Percentiles rank a stretch among this genome's conserved stretches.
Conservation (phyloP, 2,329 filamentous ascomycete species). For the Curvularia hawaiiensis region DNA sequence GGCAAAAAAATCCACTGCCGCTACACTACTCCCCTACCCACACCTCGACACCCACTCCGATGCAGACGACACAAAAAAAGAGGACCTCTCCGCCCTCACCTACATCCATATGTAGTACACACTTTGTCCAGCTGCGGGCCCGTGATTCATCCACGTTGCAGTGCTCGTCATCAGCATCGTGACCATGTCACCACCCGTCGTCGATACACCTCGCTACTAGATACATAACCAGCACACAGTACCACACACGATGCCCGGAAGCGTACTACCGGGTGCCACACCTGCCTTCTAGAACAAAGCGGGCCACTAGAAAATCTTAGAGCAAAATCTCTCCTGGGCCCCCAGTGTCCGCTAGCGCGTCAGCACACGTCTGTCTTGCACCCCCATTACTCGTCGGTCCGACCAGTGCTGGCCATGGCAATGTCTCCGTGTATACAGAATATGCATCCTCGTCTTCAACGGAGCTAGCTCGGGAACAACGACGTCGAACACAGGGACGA, state of each 20-base stretch:
- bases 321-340: slow-evolving; percentile 14
- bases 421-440: neutral
- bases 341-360: slow-evolving; percentile 22
- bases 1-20: neutral
- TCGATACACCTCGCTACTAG: neutral
- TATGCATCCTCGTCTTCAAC: neutral
- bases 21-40: neutral
- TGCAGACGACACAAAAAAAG: neutral
- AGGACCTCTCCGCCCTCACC: neutral
- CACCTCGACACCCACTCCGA: neutral
- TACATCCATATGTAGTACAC: neutral
- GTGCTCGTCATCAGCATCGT: neutral
- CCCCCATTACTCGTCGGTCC: neutral
- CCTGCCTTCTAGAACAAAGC: slow-evolving; percentile 40
- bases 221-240: neutral
- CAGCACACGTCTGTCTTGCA: slow-evolving; percentile 1
- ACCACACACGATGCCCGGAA: slow-evolving; percentile 6
- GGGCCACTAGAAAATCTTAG: slow-evolving; percentile 28
- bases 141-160: slow-evolving; percentile 3
- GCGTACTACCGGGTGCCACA: slow-evolving; percentile 13
- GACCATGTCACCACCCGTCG: neutral
- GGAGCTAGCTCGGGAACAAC: neutral
- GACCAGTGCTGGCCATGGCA: neutral
- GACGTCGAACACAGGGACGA: neutral
- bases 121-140: neutral